phyloP scores from a whole-genome alignment of 2,329 filamentous ascomycete genomes.

The Metarhizium sp. region DNA sequence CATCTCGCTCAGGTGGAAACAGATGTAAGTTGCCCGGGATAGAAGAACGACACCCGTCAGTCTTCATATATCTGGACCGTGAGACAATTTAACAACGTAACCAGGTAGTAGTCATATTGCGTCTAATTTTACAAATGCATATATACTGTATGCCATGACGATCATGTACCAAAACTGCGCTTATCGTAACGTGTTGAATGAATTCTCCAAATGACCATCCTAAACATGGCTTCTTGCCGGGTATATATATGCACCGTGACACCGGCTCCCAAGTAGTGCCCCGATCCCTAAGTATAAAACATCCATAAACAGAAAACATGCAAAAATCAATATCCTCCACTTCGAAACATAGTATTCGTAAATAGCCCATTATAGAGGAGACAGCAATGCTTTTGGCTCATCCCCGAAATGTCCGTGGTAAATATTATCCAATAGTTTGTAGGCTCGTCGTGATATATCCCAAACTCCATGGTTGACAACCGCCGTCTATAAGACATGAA shows the following conservation, averaged over 20 bases:
- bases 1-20: no score
- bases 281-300: not conserved
- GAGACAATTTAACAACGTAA: no score
- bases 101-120: no score
- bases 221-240: not conserved
- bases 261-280: not conserved
- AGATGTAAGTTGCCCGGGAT: no score
- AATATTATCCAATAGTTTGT: not conserved
- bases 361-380: not conserved
- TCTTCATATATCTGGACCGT: no score
- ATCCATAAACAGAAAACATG: not conserved
- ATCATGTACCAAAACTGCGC: not conserved
- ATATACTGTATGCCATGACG: not conserved
- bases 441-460: not conserved
- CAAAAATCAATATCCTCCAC: not conserved
- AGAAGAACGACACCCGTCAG: no score
- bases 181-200: not conserved
- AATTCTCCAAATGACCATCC: not conserved
- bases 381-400: not conserved
- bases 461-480: not conserved
- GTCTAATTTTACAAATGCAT: no score
- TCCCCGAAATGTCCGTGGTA: not conserved
- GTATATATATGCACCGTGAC: not conserved
- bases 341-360: not conserved
- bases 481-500: not conserved